Conservation (phyloP, 306 rosid genomes). For the Quercus bicolor region DNA sequence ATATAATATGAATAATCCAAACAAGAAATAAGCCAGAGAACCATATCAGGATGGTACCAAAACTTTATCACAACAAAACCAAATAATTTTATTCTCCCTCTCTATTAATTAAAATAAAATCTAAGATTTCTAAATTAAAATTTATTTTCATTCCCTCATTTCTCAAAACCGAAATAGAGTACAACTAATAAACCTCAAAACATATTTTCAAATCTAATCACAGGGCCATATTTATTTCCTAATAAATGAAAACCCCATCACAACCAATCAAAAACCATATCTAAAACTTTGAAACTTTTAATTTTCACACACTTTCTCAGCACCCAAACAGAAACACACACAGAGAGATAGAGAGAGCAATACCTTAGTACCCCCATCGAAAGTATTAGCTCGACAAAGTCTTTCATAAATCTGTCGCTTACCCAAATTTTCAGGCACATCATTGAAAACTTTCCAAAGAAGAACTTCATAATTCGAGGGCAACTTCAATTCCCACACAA, state of each 20-base stretch:
- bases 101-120: neutral
- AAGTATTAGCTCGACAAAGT: constrained; percentile 45
- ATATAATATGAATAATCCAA: neutral
- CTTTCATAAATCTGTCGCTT: constrained; percentile 61
- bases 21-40: neutral
- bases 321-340: neutral
- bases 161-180: neutral
- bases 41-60: neutral
- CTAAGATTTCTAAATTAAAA: neutral
- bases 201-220: neutral
- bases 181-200: neutral
- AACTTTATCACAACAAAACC: neutral
- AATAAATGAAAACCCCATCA: neutral
- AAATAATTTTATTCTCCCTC: neutral
- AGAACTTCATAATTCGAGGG: constrained; percentile 58
- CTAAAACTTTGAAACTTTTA: neutral
- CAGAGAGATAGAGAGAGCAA: too few relatives aligned
- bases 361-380: constrained; percentile 62
- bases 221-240: neutral
- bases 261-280: neutral
- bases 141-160: neutral
- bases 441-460: constrained; percentile 34
- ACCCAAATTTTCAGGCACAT: constrained; percentile 35
- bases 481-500: constrained; percentile 85
- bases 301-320: neutral